Evolutionary conservation across 768 basidiomycete genomes (phyloP), one percentile per base, ranked within the genome.

Genomic region (Cyclocybe aegerita): DNA sequence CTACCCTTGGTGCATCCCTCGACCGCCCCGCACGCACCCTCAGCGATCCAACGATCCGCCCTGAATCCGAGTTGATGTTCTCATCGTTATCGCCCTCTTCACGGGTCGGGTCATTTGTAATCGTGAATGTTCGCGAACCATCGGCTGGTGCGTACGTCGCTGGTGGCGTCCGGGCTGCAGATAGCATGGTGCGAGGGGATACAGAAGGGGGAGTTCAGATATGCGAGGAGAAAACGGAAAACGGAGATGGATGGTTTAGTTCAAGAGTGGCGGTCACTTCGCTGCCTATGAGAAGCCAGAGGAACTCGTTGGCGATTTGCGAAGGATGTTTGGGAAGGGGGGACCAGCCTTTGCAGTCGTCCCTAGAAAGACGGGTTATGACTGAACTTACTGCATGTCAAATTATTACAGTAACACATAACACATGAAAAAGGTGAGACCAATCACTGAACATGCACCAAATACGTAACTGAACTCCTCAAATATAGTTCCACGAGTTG

Each of bases 1-100:
- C 83, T 0, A 98, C 95, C 17, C 78, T 73, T 36, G 78, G 82
- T 30, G 70, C 69, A 29, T 70, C 70, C 30, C 72, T 60, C 43
- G 46, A 49, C 34, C 78, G 72, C 8, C 65, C 78, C 14, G 81
- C 88, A 11, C 85, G 76, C 30, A 93, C 74, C 47, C 75, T 78
- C 35, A 92, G 70, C 0, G 82, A 74, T 3, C 85, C 85, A 0
- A 78, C 66, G 10, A 63, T 59, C 35, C 59, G 45, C 1, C 61
- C 43, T 33, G 52, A 46, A 2, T 56, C 61, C 6, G 63, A 39
- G 30, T 52, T 49, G 10, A 50, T 45, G 36, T 41, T 55, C 29
- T 46, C 39, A 1, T 49, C 54, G 11, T 56, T 52, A 6, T 59
- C 54, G 16, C 53, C 58, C 11, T 61, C 63, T 43, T 73, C 70